Percentiles rank a stretch among this genome's conserved stretches.
These are phyloP conservation scores for Schizosaccharomyces japonicus DNA, from an alignment of 805 yeast genomes.

Conservation along the genomic window DNA sequence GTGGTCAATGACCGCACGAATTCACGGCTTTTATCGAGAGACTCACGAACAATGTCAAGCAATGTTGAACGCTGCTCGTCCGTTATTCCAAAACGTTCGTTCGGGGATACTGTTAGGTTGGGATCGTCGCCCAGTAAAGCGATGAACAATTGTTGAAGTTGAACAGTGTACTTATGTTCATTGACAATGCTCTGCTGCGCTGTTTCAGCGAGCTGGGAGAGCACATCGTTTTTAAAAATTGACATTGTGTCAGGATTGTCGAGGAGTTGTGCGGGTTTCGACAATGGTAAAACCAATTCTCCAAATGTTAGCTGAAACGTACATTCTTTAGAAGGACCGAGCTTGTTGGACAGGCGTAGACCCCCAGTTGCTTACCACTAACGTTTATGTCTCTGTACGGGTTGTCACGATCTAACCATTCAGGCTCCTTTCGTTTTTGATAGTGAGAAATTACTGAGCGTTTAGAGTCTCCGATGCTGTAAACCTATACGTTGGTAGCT, in stretches of 20 bases:
- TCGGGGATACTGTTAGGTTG: constrained; percentile 11
- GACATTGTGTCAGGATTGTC: not conserved
- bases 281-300: not conserved
- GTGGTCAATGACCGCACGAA: not conserved
- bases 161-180: constrained; percentile 58
- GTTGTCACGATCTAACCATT: not conserved
- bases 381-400: not conserved
- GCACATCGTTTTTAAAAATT: constrained; percentile 18
- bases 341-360: not conserved
- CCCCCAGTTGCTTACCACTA: not conserved
- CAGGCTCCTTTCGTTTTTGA: not conserved
- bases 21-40: not conserved
- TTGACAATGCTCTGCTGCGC: constrained; percentile 55
- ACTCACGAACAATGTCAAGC: not conserved
- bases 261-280: not conserved
- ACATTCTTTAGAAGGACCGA: not conserved
- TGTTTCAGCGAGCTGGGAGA: constrained; percentile 40
- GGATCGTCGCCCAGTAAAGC: constrained; percentile 77
- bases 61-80: not conserved
- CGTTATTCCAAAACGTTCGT: not conserved
- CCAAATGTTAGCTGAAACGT: not conserved
- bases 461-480: not conserved
- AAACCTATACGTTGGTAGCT: not conserved
- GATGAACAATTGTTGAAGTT: constrained; percentile 46
- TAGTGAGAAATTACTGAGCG: not conserved